These are phyloP conservation scores for Pichia sp. DNA, from an alignment of 1,139 yeast genomes.

Conservation along the genomic window DNA sequence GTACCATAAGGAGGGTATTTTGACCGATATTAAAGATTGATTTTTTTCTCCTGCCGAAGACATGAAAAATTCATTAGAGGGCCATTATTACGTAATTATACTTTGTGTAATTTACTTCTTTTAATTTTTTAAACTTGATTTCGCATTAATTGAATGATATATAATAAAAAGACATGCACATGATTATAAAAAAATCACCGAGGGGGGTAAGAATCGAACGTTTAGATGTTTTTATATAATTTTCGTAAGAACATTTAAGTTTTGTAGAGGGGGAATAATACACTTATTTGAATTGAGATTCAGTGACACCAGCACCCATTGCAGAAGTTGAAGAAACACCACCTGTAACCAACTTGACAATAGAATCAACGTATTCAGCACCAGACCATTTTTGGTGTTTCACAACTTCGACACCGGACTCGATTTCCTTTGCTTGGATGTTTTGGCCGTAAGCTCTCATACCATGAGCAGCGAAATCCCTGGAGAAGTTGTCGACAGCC, in stretches of 20 bases:
- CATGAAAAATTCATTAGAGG: not conserved
- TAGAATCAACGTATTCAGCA: conserved; percentile 91
- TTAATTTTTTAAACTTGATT: no score
- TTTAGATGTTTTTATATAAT: not conserved
- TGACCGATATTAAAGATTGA: not conserved
- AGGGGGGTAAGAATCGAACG: not conserved
- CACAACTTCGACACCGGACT: conserved; percentile 86
- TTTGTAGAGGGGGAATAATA: not conserved
- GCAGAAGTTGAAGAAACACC: conserved; percentile 96
- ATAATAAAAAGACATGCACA: not conserved
- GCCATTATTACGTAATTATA: not conserved
- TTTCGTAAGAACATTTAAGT: not conserved
- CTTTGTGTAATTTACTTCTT: not conserved
- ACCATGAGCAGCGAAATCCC: conserved; percentile 74
- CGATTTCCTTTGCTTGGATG: conserved; percentile 87
- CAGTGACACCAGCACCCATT: conserved; percentile 98
- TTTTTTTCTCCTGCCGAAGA: not conserved
- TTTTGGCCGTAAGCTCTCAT: conserved; percentile 93
- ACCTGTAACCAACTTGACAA: conserved; percentile 87
- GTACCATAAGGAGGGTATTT: no score
- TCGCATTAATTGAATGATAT: not conserved
- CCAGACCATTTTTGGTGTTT: conserved; percentile 99
- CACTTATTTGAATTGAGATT: conserved; percentile 72
- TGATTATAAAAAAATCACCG: not conserved
- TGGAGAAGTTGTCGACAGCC: conserved; percentile 82